Percentiles rank a stretch among this genome's conserved stretches.
Conservation (phyloP, 2,329 filamentous ascomycete genomes). For the Exophiala oligosperma region DNA sequence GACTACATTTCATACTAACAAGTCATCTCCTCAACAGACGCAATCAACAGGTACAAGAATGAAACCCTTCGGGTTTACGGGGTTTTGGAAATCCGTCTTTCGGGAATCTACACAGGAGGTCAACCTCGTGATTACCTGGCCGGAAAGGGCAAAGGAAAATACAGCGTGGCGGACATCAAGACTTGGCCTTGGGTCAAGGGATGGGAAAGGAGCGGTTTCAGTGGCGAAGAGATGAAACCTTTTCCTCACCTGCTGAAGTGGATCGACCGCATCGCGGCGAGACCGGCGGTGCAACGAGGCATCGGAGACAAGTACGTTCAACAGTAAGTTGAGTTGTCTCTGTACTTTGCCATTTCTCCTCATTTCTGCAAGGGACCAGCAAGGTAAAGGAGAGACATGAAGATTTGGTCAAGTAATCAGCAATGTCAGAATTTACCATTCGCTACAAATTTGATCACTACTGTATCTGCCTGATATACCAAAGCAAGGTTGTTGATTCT, state of each 20-base stretch:
- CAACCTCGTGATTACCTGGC: constrained; percentile 52
- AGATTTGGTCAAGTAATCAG: too few relatives aligned
- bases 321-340: constrained; percentile 21
- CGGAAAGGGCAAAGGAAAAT: constrained; percentile 56
- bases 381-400: too few relatives aligned
- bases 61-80: constrained; percentile 54
- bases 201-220: constrained; percentile 46
- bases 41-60: constrained; percentile 53
- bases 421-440: too few relatives aligned
- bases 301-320: constrained; percentile 41
- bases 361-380: too few relatives aligned
- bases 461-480: too few relatives aligned
- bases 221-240: constrained; percentile 48
- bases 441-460: too few relatives aligned
- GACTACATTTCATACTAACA: too few relatives aligned
- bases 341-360: too few relatives aligned
- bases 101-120: constrained; percentile 53
- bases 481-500: too few relatives aligned
- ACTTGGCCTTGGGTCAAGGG: constrained; percentile 53
- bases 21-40: constrained; percentile 32
- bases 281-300: constrained; percentile 50
- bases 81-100: constrained; percentile 57
- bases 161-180: constrained; percentile 55
- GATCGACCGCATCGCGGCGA: constrained; percentile 52
- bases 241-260: constrained; percentile 56